Percentiles rank a stretch among this genome's conserved stretches.
These are phyloP conservation scores for Clitocybe nebularis DNA, from an alignment of 1,284 basidiomycete species.

Conservation along the genomic window DNA sequence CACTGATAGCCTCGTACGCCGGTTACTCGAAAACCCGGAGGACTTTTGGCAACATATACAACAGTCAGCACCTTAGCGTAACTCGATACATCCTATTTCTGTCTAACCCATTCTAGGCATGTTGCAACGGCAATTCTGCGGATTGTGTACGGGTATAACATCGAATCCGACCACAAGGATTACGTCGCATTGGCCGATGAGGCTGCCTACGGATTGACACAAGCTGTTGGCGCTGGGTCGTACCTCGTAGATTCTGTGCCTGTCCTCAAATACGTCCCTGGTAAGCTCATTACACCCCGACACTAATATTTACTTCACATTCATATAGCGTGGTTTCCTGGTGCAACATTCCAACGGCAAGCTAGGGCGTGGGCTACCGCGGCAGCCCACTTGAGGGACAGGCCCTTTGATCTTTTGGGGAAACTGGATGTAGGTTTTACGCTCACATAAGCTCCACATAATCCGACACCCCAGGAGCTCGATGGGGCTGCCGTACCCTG, in stretches of 20 bases:
- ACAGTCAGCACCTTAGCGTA: slow-evolving; percentile 9
- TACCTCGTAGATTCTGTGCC: slow-evolving; percentile 1
- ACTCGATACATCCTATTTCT: not conserved
- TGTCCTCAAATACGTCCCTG: not conserved
- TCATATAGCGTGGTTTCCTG: slow-evolving; percentile 2
- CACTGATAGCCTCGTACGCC: slow-evolving; percentile 11
- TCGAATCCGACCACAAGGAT: not conserved
- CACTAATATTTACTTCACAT: not conserved
- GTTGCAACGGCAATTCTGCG: slow-evolving; percentile 1
- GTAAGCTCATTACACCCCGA: not conserved
- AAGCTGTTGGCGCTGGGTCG: not conserved
- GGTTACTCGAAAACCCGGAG: slow-evolving; percentile 13
- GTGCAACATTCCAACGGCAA: not conserved
- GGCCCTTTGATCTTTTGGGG: not conserved
- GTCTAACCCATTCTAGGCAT: not conserved
- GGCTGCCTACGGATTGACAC: not conserved
- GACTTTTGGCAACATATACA: slow-evolving; percentile 12
- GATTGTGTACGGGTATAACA: not conserved
- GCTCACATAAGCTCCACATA: not conserved
- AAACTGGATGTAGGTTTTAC: not conserved
- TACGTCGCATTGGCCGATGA: not conserved
- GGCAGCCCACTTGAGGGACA: not conserved
- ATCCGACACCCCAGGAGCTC: not conserved
- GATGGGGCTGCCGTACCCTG: not conserved
- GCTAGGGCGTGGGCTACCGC: not conserved